phyloP scores from a whole-genome alignment of 345 rosid species.

The Stellera chamaejasme region DNA sequence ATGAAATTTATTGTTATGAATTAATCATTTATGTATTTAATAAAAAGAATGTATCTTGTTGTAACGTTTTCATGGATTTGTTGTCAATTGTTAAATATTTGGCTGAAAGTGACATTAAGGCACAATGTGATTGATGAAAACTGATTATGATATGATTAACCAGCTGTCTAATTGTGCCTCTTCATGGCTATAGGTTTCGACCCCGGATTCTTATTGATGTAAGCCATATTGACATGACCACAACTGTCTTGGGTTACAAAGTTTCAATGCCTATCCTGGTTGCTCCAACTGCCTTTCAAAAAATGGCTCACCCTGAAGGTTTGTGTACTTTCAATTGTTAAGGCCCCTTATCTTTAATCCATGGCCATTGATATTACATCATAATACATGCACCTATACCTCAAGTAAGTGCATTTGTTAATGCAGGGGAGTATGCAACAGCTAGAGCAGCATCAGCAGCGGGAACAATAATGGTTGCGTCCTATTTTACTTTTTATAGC shows the following conservation, averaged over 20 bases:
- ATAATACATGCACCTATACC: conserved; percentile 1
- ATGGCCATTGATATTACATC: background rate
- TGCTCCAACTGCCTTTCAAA: conserved; percentile 97
- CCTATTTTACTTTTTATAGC: conserved; percentile 11
- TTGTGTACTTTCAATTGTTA: background rate
- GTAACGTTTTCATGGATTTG: no score
- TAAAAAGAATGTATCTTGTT: no score
- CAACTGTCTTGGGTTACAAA: conserved; percentile 76
- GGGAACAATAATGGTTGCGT: conserved; percentile 78
- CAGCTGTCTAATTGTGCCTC: conserved; percentile 1
- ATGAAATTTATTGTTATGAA: no score
- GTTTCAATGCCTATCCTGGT: conserved; percentile 95
- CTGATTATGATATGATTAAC: no score
- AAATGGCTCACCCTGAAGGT: conserved; percentile 98
- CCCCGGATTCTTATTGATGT: conserved; percentile 90
- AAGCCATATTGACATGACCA: conserved; percentile 67
- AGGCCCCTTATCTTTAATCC: background rate
- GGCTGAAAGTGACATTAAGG: background rate
- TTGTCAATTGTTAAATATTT: background rate
- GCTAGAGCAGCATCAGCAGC: conserved; percentile 91
- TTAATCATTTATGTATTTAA: background rate
- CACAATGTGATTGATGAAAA: background rate
- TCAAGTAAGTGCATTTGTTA: conserved; percentile 10
- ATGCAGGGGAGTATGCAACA: conserved; percentile 86
- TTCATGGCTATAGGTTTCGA: conserved; percentile 50